Evolutionary conservation across 2,329 filamentous ascomycete genomes (phyloP).

Genomic region (Xylaria sp.): DNA sequence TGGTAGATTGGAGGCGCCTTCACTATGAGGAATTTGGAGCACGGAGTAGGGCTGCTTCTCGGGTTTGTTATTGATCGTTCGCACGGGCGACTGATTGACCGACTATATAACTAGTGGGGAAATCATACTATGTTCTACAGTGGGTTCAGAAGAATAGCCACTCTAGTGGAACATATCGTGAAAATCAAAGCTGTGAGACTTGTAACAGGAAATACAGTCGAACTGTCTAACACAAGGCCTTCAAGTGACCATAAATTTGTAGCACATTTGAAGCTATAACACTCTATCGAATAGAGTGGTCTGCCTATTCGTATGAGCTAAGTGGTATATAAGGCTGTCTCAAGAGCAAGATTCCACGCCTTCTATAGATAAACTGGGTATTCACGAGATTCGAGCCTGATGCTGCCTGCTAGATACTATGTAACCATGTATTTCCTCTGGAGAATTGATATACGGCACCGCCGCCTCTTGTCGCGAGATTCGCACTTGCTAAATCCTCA

Average conservation of each 20-base stretch:
- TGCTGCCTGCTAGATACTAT: too few species aligned
- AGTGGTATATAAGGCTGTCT: not conserved
- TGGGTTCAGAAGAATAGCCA: not conserved
- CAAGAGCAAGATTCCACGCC: not conserved
- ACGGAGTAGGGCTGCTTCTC: conserved; percentile 23
- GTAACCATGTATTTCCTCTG: too few species aligned
- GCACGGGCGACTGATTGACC: not conserved
- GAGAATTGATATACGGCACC: too few species aligned
- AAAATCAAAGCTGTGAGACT: not conserved
- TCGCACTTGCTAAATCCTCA: not conserved
- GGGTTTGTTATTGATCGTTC: conserved; percentile 6
- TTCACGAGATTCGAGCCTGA: not conserved
- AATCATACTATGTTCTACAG: conserved; percentile 5
- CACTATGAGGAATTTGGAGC: conserved; percentile 31
- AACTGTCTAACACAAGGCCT: not conserved
- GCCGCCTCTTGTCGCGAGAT: not conserved
- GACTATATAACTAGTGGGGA: conserved; percentile 13
- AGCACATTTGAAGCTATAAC: not conserved
- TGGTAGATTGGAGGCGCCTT: conserved; percentile 21
- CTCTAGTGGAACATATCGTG: not conserved
- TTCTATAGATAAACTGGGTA: not conserved
- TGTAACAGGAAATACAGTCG: not conserved
- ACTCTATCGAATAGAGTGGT: not conserved
- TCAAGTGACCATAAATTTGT: not conserved
- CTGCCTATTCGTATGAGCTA: not conserved